Evolutionary conservation across 192 early-diverging fungal genomes (phyloP), one percentile per base, ranked within the genome.

Genomic region (Linnemannia zychae): DNA sequence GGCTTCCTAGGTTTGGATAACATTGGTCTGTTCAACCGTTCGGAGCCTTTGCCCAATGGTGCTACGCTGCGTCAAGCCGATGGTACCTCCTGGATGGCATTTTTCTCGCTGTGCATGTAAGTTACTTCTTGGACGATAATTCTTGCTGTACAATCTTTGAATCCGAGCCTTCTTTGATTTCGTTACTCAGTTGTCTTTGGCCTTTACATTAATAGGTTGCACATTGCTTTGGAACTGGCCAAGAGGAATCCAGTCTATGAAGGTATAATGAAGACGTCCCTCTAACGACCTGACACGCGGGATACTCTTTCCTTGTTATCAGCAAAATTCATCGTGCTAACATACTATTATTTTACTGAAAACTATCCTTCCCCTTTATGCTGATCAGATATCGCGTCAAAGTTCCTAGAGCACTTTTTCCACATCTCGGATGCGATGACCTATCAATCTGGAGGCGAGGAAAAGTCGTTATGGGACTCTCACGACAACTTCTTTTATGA

Each of bases 391-490:
- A 91, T 91, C 50, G 91, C 91, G 20, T 89, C 89, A 28, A 90
- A 90, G 75, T 91, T 90, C 82, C 77, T 91, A 53, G 89, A 91
- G 71, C 91, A 91, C 82, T 91, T 91, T 78, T 87, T 91, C 71
- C 88, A 91, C 78, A 91, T 91, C 53, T 90, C 91, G 40, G 90
- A 91, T 60, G 91, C 91, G 3, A 86, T 91, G 75, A 89, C 90
- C 2, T 91, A 88, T 53, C 71, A 79, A 1, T 70, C 79, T 15
- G 65, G 71, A 4, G 81, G 73, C 22, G 79, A 79, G 22, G 87
- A 87, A 52, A 77, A 87, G 67, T 72, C 81, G 6, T 79, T 91
- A 6, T 91, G 89, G 90, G 80, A 91, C 65, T 53, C 75, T 17
- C 63, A 63, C 49, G 91, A 91, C 79, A 89, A 83, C 36, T 91